Evolutionary conservation across 208 protist genomes (phyloP).

Genomic region (Spongospora subterranea): DNA sequence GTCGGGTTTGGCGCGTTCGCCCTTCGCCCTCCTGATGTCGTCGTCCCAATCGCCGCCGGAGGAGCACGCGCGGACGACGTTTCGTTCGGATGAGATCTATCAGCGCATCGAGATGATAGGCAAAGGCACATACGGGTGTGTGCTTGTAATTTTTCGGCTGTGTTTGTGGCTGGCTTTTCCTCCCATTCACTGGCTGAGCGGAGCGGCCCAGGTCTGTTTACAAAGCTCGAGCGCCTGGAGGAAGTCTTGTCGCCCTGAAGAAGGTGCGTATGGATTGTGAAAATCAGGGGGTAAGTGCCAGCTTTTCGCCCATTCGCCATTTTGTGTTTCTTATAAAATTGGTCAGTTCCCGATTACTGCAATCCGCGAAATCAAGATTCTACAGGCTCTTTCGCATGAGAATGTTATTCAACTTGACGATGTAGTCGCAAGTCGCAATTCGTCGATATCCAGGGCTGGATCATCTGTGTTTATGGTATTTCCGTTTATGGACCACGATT

Average conservation of each 20-base stretch:
- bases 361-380: conserved; percentile 82
- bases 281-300: conserved; percentile 58
- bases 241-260: conserved; percentile 54
- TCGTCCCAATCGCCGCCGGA: no score
- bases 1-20: no score
- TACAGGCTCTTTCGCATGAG: conserved; percentile 75
- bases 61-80: no score
- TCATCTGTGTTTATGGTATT: conserved; percentile 80
- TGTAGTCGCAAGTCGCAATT: conserved; percentile 71
- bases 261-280: conserved; percentile 52
- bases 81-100: conserved; percentile 52
- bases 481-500: conserved; percentile 84
- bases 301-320: neutral
- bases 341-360: conserved; percentile 80
- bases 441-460: neutral
- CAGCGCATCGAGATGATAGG: conserved; percentile 56
- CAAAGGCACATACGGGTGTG: conserved; percentile 58
- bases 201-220: conserved; percentile 55
- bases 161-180: neutral
- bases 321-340: neutral
- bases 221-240: conserved; percentile 44
- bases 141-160: neutral
- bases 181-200: neutral
- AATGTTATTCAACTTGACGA: conserved; percentile 80
- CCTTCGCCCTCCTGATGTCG: no score